Base-by-base conservation (phyloP, 495 filamentous ascomycete species). In the Penicillium canariense region DNA sequence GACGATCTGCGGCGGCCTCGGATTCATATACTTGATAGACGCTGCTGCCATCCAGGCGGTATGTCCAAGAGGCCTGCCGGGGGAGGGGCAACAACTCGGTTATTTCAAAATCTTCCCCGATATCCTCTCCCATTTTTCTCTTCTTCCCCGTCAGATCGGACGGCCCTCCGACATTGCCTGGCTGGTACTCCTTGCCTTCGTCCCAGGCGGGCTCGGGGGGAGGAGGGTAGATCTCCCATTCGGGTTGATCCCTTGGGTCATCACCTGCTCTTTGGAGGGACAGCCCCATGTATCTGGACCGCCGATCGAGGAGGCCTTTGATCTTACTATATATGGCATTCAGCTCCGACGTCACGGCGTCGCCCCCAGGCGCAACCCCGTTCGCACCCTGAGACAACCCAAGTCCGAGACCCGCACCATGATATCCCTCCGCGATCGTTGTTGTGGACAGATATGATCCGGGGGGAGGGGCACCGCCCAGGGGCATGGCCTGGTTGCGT, bases 151-250 rank as follows among this genome's bases (percentile, higher is more conserved):
- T 56, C 8, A 59, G 26, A 35, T 71, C 68, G 9, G 58, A 48
- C 7, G 59, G 54, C 14, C 59, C 58, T 2, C 63, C 54, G 11
- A 48, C 57, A 38, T 50, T 56, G 9, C 42, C 58, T 0, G 60
- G 56, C 17, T 66, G 62, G 15, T 74, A 68, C 55, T 81, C 81
- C 38, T 84, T 84, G 25, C 85, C 85, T 48, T 86, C 85, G 59
- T 88, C 80, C 94, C 94, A 97, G 0, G 86, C 89, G 9, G 94
- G 92, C 57, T 91, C 89, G 15, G 92, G 94, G 15, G 89, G 93
- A 2, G 84, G 84, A 22, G 94, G 94, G 60, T 98, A 97, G 43
- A 98, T 88, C 47, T 80, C 76, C 95, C 95, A 98, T 35, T 75
- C 80, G 1, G 86, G 79, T 12, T 87, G 82, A 71, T 97, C 89